These are phyloP conservation scores for Hirsutella minnesotensis DNA, from an alignment of 2,329 filamentous ascomycete genomes.

Conservation along the genomic window DNA sequence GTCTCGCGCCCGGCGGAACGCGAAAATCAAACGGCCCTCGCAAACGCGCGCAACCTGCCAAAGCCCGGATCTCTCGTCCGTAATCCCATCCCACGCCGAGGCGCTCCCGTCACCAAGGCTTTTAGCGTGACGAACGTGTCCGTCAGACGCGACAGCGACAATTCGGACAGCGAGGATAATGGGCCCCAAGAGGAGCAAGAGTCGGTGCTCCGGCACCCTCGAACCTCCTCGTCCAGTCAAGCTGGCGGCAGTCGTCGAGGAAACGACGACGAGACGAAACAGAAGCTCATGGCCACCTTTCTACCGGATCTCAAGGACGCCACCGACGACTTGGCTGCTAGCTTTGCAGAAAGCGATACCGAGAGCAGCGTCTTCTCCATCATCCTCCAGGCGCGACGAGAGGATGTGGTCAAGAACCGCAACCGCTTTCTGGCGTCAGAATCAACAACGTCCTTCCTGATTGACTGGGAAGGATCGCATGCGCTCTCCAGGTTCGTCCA, in stretches of 20 bases:
- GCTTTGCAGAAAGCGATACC: not conserved
- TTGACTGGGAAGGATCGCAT: not conserved
- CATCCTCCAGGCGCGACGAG: not conserved
- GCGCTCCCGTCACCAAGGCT: not conserved
- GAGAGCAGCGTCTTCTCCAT: not conserved
- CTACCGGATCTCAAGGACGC: not conserved
- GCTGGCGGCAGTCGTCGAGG: not conserved
- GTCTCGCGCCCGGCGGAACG: not conserved
- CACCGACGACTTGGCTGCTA: not conserved
- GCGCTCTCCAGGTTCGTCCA: not conserved
- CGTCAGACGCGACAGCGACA: not conserved
- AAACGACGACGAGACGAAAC: not conserved
- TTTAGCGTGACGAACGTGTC: constrained; percentile 3
- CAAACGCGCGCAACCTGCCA: not conserved
- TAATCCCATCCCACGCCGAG: constrained; percentile 2
- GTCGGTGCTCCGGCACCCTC: not conserved
- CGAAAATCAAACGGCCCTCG: not conserved
- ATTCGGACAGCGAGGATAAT: not conserved
- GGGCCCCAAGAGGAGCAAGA: not conserved
- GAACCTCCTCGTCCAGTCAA: not conserved
- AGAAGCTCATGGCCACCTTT: not conserved
- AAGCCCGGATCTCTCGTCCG: not conserved
- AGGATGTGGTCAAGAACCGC: not conserved
- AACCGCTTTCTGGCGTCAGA: not conserved
- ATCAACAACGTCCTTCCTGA: not conserved